Conservation (phyloP, 208 protist species). For the Trypanosoma platydactyli region DNA sequence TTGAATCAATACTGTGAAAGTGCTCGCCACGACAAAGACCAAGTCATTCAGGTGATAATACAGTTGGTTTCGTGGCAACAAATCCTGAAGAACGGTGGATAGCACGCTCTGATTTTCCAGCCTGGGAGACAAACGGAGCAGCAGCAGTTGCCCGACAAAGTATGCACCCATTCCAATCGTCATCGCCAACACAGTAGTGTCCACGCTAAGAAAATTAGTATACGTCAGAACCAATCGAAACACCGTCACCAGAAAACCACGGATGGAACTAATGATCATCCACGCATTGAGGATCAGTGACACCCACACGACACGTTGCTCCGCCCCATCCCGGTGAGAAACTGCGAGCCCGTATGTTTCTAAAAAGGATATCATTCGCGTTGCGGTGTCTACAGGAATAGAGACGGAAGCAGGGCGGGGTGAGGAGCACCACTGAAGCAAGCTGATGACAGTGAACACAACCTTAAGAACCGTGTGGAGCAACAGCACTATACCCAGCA, state of each 20-base stretch:
- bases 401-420: not conserved
- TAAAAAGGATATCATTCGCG: slow-evolving; percentile 47
- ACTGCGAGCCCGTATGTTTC: slow-evolving; percentile 50
- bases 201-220: slow-evolving; percentile 52
- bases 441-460: slow-evolving; percentile 40
- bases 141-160: slow-evolving; percentile 70
- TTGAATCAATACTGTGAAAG: slow-evolving; percentile 37
- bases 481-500: slow-evolving; percentile 49
- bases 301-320: slow-evolving; percentile 29
- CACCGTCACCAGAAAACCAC: slow-evolving; percentile 76
- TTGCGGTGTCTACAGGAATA: slow-evolving; percentile 47
- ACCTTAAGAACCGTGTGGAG: slow-evolving; percentile 58
- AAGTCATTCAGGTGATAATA: slow-evolving; percentile 55
- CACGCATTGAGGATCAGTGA: slow-evolving; percentile 52
- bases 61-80: slow-evolving; percentile 12
- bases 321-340: slow-evolving; percentile 9
- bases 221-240: slow-evolving; percentile 71
- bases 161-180: slow-evolving; percentile 72
- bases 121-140: slow-evolving; percentile 57
- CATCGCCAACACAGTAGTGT: slow-evolving; percentile 59
- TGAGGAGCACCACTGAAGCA: slow-evolving; percentile 23
- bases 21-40: slow-evolving; percentile 52
- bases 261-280: slow-evolving; percentile 69
- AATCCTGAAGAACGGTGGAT: slow-evolving; percentile 11
- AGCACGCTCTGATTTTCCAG: slow-evolving; percentile 29